These are phyloP conservation scores for Lecanicillium sp. DNA, from an alignment of 2,329 filamentous ascomycete species.

Conservation along the genomic window DNA sequence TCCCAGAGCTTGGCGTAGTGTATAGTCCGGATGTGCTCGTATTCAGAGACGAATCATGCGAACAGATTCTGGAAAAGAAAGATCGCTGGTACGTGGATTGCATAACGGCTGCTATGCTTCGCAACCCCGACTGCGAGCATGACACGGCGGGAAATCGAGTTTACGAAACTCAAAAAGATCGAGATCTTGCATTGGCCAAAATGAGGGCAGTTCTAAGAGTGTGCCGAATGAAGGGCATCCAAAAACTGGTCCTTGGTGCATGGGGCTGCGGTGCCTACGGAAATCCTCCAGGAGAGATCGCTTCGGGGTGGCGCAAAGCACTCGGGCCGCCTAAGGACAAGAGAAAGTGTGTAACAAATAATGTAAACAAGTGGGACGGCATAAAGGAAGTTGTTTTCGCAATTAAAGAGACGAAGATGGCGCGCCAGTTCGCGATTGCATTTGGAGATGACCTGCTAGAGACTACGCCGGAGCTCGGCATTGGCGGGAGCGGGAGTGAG, in stretches of 20 bases:
- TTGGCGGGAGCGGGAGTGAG: no score
- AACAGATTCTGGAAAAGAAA: conserved; percentile 29
- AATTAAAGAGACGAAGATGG: conserved; percentile 40
- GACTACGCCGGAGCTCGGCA: not conserved
- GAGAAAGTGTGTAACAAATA: conserved; percentile 12
- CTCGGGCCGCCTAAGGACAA: conserved; percentile 13
- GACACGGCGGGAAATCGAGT: conserved; percentile 25
- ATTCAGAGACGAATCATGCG: conserved; percentile 35
- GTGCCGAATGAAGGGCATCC: conserved; percentile 33
- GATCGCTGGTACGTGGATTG: conserved; percentile 53
- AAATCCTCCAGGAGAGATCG: conserved; percentile 53
- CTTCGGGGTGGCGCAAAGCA: conserved; percentile 39
- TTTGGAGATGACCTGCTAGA: conserved; percentile 26
- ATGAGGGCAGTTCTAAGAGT: conserved; percentile 52
- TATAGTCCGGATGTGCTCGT: conserved; percentile 53
- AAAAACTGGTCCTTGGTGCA: conserved; percentile 49
- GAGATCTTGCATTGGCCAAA: conserved; percentile 42
- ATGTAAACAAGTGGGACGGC: not conserved
- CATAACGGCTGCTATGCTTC: conserved; percentile 49
- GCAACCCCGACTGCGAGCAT: conserved; percentile 45
- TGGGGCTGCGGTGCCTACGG: conserved; percentile 60
- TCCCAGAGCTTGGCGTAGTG: conserved; percentile 49
- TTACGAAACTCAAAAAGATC: conserved; percentile 37
- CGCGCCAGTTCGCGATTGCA: conserved; percentile 36
- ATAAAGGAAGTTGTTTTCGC: conserved; percentile 44